phyloP scores from a whole-genome alignment of 306 rosid species.

The Vigna mungo region DNA sequence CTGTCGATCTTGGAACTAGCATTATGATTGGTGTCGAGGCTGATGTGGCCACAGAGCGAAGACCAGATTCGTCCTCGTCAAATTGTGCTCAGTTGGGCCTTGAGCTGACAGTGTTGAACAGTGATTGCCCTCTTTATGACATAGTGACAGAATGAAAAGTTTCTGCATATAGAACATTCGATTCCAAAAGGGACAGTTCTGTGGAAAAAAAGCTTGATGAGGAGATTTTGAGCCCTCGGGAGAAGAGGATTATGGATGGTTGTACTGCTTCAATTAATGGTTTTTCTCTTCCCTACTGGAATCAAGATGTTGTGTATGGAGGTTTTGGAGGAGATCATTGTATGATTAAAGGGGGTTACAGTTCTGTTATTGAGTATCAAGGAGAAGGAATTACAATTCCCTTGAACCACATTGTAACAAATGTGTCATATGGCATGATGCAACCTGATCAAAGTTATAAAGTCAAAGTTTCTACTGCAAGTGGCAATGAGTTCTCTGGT shows the following conservation, averaged over 20 bases:
- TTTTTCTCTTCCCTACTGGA: slow-evolving; percentile 98
- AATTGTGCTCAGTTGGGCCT: slow-evolving; percentile 96
- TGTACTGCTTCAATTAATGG: slow-evolving; percentile 93
- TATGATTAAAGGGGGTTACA: slow-evolving; percentile 98
- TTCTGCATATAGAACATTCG: slow-evolving; percentile 63
- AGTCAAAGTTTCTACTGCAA: slow-evolving; percentile 80
- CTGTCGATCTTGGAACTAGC: slow-evolving; percentile 99
- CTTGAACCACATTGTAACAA: slow-evolving; percentile 79
- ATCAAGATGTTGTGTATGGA: slow-evolving; percentile 97
- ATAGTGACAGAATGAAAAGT: slow-evolving; percentile 78
- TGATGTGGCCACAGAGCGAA: slow-evolving; percentile 94
- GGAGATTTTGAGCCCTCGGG: slow-evolving; percentile 80
- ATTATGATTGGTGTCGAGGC: slow-evolving; percentile 99
- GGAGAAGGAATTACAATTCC: slow-evolving; percentile 80
- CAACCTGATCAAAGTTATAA: slow-evolving; percentile 53
- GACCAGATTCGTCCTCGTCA: slow-evolving; percentile 98
- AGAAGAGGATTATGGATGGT: slow-evolving; percentile 99
- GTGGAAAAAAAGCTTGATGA: slow-evolving; percentile 45
- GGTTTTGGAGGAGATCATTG: slow-evolving; percentile 99
- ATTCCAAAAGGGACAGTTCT: slow-evolving; percentile 43
- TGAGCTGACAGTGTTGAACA: slow-evolving; percentile 84
- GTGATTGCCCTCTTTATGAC: slow-evolving; percentile 99
- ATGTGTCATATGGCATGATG: slow-evolving; percentile 71
- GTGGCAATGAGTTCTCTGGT: slow-evolving; percentile 75
- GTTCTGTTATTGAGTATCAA: slow-evolving; percentile 86